Evolutionary conservation across 73 alveolate species (phyloP).

Genomic region (Strombidium stylifer): DNA sequence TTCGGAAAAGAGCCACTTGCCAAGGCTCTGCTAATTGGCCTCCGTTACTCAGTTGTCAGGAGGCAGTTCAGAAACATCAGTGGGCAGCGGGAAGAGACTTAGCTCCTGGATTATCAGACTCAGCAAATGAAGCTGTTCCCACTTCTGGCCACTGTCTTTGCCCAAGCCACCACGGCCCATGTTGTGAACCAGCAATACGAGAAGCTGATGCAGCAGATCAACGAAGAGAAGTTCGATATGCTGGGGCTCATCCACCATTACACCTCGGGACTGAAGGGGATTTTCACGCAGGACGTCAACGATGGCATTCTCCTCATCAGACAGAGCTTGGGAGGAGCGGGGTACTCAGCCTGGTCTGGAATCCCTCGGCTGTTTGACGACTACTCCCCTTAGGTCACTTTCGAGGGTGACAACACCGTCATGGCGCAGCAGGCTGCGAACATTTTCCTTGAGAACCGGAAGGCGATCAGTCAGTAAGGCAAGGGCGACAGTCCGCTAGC

Average conservation of each 20-base stretch:
- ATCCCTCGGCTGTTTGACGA: slow-evolving; percentile 38
- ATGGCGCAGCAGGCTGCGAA: slow-evolving; percentile 53
- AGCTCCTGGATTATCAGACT: slow-evolving; percentile 61
- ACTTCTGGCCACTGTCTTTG: slow-evolving; percentile 32
- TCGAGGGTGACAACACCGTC: slow-evolving; percentile 57
- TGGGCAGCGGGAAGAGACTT: slow-evolving; percentile 17
- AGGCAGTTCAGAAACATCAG: slow-evolving; percentile 33
- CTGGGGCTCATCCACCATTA: slow-evolving; percentile 26
- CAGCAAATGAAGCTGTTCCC: slow-evolving; percentile 56
- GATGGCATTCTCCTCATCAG: slow-evolving; percentile 47
- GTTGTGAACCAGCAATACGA: neutral
- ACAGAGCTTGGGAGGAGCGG: slow-evolving; percentile 69
- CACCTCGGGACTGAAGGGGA: slow-evolving; percentile 51
- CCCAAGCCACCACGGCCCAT: neutral
- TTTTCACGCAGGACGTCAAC: slow-evolving; percentile 47
- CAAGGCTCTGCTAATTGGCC: slow-evolving; percentile 45
- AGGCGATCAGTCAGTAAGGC: neutral
- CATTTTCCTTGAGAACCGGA: slow-evolving; percentile 15
- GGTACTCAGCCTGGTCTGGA: slow-evolving; percentile 54
- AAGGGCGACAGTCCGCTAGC: neutral
- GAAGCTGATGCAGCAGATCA: neutral
- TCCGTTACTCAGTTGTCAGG: slow-evolving; percentile 52
- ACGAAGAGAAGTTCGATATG: slow-evolving; percentile 12
- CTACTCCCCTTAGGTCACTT: slow-evolving; percentile 46
- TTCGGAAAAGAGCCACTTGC: slow-evolving; percentile 28